Evolutionary conservation across 2,329 filamentous ascomycete genomes (phyloP), one percentile per base, ranked within the genome.

Genomic region (Pseudodiploospora longispora): DNA sequence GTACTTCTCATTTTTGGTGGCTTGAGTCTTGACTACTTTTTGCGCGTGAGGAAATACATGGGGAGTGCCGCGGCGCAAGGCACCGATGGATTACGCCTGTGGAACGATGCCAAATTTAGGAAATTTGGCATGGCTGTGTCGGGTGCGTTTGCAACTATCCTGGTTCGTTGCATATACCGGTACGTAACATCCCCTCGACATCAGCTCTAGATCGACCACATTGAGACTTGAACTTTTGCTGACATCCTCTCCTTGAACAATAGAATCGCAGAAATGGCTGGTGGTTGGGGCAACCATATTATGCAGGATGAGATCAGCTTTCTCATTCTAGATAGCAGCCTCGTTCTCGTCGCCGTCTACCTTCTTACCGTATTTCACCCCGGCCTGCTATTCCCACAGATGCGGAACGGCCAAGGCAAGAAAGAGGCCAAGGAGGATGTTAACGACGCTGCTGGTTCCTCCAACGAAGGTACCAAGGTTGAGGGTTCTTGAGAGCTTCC

Each of bases 221-320:
- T 35, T 6, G 4, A 38, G 28, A 38, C 38, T 53, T 58, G 46
- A 55, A 41, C 4, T 27, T 33, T 27, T 42, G 7, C 43, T 46
- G 19, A 46, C 40, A 34, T 10, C 29, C 1, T 3, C 6, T 8
- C 19, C 19, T 19, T 19, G 19, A 19, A 19, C 19, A 2, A 27
- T 12, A 78, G 76, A 53, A 75, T 82, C 42, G 74, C 72, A 1
- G 79, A 83, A 57, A 80, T 83, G 76, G 72, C 74, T 2, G 75
- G 76, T 28, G 79, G 80, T 19, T 83, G 78, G 78, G 75, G 74
- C 7, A 81, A 79, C 61, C 56, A 67, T 10, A 75, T 82, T 56
- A 82, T 83, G 77, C 75, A 78, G 51, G 71, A 82, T 59, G 67
- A 83, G 63, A 63, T 67, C 37, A 73, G 71, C 12, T 83, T 82